Evolutionary conservation across 371 early-diverging fungal genomes (phyloP).

Genomic region (Funneliformis caledonium): DNA sequence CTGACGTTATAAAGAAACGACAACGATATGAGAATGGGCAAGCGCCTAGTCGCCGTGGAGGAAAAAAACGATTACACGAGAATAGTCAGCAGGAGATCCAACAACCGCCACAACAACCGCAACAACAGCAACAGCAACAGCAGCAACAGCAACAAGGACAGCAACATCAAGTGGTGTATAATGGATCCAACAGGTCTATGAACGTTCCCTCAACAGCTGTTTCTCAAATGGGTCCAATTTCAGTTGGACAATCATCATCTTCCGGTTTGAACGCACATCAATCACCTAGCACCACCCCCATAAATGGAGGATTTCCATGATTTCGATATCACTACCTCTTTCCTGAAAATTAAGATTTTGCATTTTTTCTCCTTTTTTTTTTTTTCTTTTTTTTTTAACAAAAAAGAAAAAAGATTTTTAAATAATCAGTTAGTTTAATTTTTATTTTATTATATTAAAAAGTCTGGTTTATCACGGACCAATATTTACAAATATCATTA

Average conservation of each 20-base stretch:
- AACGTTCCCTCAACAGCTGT: background rate
- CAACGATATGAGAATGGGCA: conserved; percentile 66
- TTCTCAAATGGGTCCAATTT: background rate
- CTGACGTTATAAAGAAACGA: conserved; percentile 83
- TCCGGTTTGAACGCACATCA: background rate
- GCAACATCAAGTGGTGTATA: background rate
- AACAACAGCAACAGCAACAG: conserved; percentile 2
- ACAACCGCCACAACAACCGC: background rate
- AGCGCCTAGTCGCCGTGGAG: conserved; percentile 32
- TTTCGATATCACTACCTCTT: background rate
- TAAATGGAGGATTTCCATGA: background rate
- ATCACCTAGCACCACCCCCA: background rate
- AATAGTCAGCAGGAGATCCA: background rate
- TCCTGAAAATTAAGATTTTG: no score
- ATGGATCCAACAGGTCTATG: background rate
- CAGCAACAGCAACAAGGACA: background rate
- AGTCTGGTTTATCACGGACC: background rate
- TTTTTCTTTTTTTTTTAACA: background rate
- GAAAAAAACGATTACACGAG: conserved; percentile 26
- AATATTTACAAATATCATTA: background rate
- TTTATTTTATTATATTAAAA: background rate
- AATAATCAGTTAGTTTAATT: background rate
- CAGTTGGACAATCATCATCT: background rate
- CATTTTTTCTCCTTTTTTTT: background rate
- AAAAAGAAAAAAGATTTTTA: background rate